phyloP scores from a whole-genome alignment of 208 protist genomes.

The Leishmania tarentolae region DNA sequence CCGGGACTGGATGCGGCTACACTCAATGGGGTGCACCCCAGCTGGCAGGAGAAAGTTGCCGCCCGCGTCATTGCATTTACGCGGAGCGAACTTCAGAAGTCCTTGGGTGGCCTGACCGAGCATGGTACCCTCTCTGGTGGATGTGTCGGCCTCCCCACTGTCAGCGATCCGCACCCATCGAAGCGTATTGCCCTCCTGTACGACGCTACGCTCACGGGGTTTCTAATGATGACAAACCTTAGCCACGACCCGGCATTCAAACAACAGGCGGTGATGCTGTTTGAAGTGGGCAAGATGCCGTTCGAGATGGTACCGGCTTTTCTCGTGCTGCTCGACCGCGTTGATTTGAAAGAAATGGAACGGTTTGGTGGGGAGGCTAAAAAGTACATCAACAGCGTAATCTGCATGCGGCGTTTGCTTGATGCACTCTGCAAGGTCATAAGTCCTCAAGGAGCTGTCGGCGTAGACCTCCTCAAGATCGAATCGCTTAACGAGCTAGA shows the following conservation, averaged over 20 bases:
- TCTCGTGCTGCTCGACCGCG: constrained; percentile 64
- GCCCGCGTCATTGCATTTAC: constrained; percentile 27
- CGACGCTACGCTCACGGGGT: constrained; percentile 95
- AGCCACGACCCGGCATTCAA: constrained; percentile 86
- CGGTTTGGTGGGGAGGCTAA: constrained; percentile 81
- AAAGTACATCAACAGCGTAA: constrained; percentile 86
- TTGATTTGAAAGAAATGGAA: constrained; percentile 42
- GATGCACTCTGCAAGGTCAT: constrained; percentile 48
- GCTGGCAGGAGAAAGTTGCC: constrained; percentile 53
- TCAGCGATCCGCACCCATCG: constrained; percentile 34
- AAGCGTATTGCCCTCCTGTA: constrained; percentile 96
- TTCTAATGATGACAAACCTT: constrained; percentile 98
- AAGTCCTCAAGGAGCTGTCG: constrained; percentile 46
- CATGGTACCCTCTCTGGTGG: not conserved
- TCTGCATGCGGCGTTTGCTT: constrained; percentile 75
- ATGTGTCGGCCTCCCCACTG: not conserved
- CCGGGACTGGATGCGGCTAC: constrained; percentile 24
- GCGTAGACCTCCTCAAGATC: constrained; percentile 88
- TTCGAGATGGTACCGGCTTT: constrained; percentile 82
- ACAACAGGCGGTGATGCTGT: constrained; percentile 90
- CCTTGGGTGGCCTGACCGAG: constrained; percentile 15
- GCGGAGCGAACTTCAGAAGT: constrained; percentile 27
- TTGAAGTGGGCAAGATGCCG: constrained; percentile 89
- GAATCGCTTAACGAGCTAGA: constrained; percentile 92
- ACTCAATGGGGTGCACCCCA: constrained; percentile 47